These are phyloP conservation scores for Penicillium sp. DNA, from an alignment of 2,329 filamentous ascomycete species.

Conservation along the genomic window DNA sequence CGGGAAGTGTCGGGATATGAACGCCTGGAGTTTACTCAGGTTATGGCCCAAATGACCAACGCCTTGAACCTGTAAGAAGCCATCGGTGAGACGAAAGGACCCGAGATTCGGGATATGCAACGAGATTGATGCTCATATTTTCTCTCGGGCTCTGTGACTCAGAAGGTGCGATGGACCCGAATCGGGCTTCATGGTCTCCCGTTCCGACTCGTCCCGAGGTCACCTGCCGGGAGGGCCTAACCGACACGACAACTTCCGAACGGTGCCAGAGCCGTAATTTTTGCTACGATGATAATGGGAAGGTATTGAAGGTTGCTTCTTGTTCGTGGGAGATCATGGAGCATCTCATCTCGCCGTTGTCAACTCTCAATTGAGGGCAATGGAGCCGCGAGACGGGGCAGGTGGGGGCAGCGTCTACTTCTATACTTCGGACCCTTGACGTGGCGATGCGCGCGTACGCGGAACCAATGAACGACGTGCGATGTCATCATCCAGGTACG, in stretches of 20 bases:
- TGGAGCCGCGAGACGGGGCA: conserved; percentile 6
- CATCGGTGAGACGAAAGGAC: too few species aligned
- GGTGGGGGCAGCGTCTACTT: conserved; percentile 5
- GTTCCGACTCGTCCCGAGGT: conserved; percentile 27
- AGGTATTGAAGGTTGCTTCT: conserved; percentile 24
- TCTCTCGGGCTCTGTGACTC: conserved; percentile 19
- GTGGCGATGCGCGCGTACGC: conserved; percentile 5
- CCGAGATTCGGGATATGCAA: too few species aligned
- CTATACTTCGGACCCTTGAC: background rate
- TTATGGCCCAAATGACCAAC: too few species aligned
- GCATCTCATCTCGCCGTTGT: background rate
- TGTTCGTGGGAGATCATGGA: conserved; percentile 18
- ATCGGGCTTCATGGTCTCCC: conserved; percentile 7
- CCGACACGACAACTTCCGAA: background rate
- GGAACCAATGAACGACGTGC: conserved; percentile 9
- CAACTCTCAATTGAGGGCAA: conserved; percentile 1
- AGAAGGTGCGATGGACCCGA: background rate
- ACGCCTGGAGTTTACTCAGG: too few species aligned
- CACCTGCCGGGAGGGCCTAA: conserved; percentile 21
- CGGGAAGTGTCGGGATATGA: too few species aligned
- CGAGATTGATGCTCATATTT: conserved; percentile 3
- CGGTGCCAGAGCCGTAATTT: too few species aligned
- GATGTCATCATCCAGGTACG: conserved; percentile 18
- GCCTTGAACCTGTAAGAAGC: too few species aligned
- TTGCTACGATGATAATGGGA: conserved; percentile 31